Evolutionary conservation across 371 early-diverging fungal species (phyloP), one percentile per base, ranked within the genome.

Genomic region (Rhizomucor miehei): DNA sequence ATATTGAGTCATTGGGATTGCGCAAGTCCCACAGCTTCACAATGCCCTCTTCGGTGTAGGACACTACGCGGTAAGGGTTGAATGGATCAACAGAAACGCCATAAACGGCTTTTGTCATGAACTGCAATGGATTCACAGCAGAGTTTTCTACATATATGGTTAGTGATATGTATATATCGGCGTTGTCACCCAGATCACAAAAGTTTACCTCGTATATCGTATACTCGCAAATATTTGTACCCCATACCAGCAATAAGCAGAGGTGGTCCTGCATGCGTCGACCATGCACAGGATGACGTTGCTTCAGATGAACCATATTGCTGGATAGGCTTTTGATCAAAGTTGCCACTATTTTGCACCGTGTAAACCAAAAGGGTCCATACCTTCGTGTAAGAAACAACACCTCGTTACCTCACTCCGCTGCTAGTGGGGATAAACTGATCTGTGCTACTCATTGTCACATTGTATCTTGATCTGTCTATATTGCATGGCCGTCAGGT

Each of bases 21-120:
- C 93, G 75, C 25, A 73, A 60, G 58, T 93, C 93, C 92, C 92
- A 93, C n/a, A 91, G 52, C 44, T 82, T 77, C 46, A 93, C 79
- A 10, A 77, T 69, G 6, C 85, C 84, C 52, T 89, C 89, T 14
- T 87, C 89, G 0, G 84, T 81, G 52, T 75, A 88, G 1, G 89
- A 88, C 0, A 90, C 89, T 49, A 91, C 65, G 34, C 90, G 80
- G 56, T 84, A 66, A 10, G 79, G 59, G 53, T 87, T 70, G 65
- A 88, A 90, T 0, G 91, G 92, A 65, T 92, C 92, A 13, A 81
- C 63, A 34, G 70, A 64, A 3, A 89, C 66, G 6, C 91, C 90
- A 46, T 85, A 75, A 1, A 91, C 86, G 13, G 90, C 86, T 54
- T 89, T 90, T 2, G 91, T 90, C 0, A 79, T 60, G 24, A 87